A percentile compares a stretch with the other conserved stretches of the same genome.
These are phyloP conservation scores for Cladorrhinum sp. DNA, from an alignment of 2,329 filamentous ascomycete genomes.

Conservation along the genomic window DNA sequence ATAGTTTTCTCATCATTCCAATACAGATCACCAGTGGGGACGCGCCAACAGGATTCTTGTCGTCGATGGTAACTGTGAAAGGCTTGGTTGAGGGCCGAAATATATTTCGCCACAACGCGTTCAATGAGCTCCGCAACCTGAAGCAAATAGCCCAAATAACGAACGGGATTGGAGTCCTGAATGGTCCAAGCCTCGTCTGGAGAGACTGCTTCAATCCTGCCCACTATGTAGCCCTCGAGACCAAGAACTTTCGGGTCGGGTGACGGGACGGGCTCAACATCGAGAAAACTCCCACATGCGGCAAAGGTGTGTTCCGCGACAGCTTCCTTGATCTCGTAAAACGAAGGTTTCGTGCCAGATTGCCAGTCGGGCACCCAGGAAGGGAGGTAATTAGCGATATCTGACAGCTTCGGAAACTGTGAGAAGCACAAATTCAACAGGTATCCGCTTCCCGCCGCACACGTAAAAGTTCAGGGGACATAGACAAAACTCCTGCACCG, in stretches of 20 bases:
- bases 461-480: conserved; percentile 16
- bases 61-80: neutral
- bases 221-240: conserved; percentile 13
- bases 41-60: conserved; percentile 9
- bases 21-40: conserved; percentile 15
- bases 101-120: neutral
- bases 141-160: neutral
- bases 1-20: neutral
- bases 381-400: neutral
- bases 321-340: conserved; percentile 7
- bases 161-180: too few relatives aligned
- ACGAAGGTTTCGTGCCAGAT: neutral
- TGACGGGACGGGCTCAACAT: neutral
- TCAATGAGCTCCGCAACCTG: neutral
- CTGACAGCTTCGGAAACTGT: conserved; percentile 10
- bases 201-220: conserved; percentile 2
- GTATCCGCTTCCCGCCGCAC: conserved; percentile 12
- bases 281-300: conserved; percentile 4
- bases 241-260: neutral
- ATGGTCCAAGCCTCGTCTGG: neutral
- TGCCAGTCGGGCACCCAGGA: conserved; percentile 22
- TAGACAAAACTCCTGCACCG: conserved; percentile 18
- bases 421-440: conserved; percentile 9
- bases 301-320: conserved; percentile 4
- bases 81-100: neutral